Evolutionary conservation across 306 rosid genomes (phyloP).

Genomic region (Castanopsis chinensis): DNA sequence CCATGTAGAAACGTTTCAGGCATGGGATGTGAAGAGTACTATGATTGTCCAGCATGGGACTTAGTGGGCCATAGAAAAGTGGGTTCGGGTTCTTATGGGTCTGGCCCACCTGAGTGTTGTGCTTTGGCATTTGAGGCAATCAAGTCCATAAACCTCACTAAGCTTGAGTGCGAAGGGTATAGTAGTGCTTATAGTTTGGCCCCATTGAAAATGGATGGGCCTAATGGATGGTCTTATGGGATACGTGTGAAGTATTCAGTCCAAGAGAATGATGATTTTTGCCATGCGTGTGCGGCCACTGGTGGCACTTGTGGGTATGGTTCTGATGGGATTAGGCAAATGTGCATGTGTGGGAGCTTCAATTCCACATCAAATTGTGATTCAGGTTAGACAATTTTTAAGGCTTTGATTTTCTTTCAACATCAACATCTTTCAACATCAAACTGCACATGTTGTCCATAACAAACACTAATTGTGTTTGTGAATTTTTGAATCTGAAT

Average conservation of each 20-base stretch:
- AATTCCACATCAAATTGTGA: conserved; percentile 92
- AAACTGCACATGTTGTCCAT: not conserved
- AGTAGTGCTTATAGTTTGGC: conserved; percentile 90
- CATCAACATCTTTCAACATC: not conserved
- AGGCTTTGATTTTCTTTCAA: not conserved
- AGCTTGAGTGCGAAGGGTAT: conserved; percentile 86
- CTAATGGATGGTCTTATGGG: conserved; percentile 78
- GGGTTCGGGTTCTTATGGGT: conserved; percentile 46
- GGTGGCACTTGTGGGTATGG: conserved; percentile 91
- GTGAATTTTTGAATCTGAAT: too few relatives aligned
- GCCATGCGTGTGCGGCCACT: conserved; percentile 84
- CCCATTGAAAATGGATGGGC: conserved; percentile 72
- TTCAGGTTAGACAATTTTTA: conserved; percentile 39
- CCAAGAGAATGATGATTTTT: conserved; percentile 70
- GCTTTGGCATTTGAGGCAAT: conserved; percentile 70
- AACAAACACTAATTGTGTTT: not conserved
- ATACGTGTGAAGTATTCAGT: conserved; percentile 83
- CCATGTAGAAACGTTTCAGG: conserved; percentile 90
- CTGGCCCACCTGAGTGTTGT: conserved; percentile 86
- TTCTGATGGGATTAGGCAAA: conserved; percentile 57
- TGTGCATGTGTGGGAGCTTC: conserved; percentile 72
- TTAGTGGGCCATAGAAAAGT: conserved; percentile 49
- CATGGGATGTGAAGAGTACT: conserved; percentile 89
- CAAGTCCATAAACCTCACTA: conserved; percentile 68
- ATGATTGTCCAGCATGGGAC: conserved; percentile 86